These are phyloP conservation scores for Suillus occidentalis DNA, from an alignment of 768 basidiomycete genomes.

Conservation along the genomic window DNA sequence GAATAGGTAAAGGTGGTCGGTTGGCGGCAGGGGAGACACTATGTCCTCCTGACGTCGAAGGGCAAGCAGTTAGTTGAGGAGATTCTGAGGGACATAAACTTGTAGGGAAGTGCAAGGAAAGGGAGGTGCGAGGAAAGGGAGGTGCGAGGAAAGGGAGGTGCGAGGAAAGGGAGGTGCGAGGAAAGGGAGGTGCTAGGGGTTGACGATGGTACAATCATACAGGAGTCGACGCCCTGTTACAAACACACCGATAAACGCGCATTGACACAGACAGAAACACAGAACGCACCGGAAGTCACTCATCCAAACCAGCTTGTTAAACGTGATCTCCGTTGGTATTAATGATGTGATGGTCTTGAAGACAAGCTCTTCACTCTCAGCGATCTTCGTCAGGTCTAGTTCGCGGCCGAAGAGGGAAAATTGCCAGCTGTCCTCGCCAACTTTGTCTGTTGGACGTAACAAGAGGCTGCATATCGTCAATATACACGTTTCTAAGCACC, in stretches of 20 bases:
- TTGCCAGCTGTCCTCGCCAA: constrained; percentile 29
- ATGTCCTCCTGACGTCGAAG: constrained; percentile 36
- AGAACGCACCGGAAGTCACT: constrained; percentile 22
- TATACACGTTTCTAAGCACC: background rate
- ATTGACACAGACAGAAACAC: background rate
- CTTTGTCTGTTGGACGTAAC: constrained; percentile 34
- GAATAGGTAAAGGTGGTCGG: constrained; percentile 22
- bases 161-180: too few relatives aligned
- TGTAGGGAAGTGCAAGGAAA: constrained; percentile 12
- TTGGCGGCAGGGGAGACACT: constrained; percentile 23
- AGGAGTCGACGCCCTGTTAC: too few relatives aligned
- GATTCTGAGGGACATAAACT: constrained; percentile 17
- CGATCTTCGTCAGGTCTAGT: constrained; percentile 21
- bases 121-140: too few relatives aligned
- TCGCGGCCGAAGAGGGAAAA: constrained; percentile 30
- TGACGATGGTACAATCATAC: too few relatives aligned
- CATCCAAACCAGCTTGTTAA: constrained; percentile 24
- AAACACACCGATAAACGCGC: background rate
- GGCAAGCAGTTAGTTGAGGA: constrained; percentile 22
- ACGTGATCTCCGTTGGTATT: constrained; percentile 25
- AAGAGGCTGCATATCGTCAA: constrained; percentile 26
- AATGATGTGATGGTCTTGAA: constrained; percentile 19
- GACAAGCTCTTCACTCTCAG: constrained; percentile 19
- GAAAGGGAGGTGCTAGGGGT: too few relatives aligned
- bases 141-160: too few relatives aligned